Evolutionary conservation across 1,139 yeast genomes (phyloP), one percentile per base, ranked within the genome.

Genomic region (Saccharomyces uvarum): DNA sequence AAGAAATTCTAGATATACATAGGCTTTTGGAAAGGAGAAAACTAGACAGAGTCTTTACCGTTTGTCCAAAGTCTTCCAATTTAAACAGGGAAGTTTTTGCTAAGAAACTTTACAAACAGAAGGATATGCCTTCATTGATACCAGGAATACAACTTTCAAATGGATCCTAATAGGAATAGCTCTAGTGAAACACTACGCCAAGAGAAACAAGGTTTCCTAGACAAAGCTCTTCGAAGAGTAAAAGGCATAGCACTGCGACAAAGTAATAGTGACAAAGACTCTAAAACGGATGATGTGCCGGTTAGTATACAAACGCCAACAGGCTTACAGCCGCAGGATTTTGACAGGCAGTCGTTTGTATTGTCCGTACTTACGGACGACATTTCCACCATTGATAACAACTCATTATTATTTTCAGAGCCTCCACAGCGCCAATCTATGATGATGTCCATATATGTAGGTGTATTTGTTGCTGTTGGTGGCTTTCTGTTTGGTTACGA

Each of bases 401-500:
- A 54, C 11, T 59, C 60, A 9, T n/a, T 56, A 16, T 55, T 61
- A 26, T 64, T 63, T 48, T 54, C 62, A 14, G 59, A 59, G 47
- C 68, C 69, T 1, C 64, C 73, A 1, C 64, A 62, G 65, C 73
- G 77, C 57, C 79, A 81, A 56, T 80, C 86, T 1, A 77, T 83
- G 4, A 71, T 74, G 51, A 81, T 84, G 73, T 88, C 90, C 13
- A 69, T 84, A 48, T 71, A 78, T 14, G 89, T 86, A 5, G 93
- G 93, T 56, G 65, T 82, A 33, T 83, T 86, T 55, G 90, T 91
- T 7, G 93, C 95, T 19, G 78, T 85, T 21, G 95, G 95, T 46
- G 95, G 95, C 0, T 86, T 87, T 69, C 73, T 87, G 52, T 87
- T 85, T 65, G 95, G 95, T 1, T 86, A 86, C 67, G 96, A 88